phyloP scores from a whole-genome alignment of 495 filamentous ascomycete genomes.

The Penicillium alfredii region DNA sequence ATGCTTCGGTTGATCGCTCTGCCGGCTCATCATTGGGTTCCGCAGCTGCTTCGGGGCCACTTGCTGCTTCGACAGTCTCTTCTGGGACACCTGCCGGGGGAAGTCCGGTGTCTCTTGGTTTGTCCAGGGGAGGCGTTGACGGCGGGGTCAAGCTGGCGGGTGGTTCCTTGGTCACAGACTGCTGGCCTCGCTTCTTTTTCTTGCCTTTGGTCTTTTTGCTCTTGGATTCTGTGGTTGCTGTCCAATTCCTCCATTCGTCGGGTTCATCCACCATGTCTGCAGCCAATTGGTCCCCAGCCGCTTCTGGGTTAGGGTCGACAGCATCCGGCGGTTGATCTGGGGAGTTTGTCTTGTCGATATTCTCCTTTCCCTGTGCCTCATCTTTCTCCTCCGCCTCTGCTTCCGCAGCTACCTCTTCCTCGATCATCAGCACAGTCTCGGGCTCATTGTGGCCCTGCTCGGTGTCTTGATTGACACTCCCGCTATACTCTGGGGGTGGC shows the following conservation, averaged over 20 bases:
- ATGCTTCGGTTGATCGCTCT: neutral
- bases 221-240: too few species aligned
- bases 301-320: conserved; percentile 1
- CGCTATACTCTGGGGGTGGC: conserved; percentile 23
- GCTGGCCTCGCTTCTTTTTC: conserved; percentile 23
- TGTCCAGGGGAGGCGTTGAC: conserved; percentile 31
- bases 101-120: conserved; percentile 4
- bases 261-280: conserved; percentile 3
- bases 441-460: neutral
- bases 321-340: conserved; percentile 2
- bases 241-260: conserved; percentile 8
- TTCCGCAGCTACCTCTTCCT: conserved; percentile 4
- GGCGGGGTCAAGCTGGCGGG: conserved; percentile 34
- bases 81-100: conserved; percentile 8
- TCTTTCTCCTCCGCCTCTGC: conserved; percentile 1
- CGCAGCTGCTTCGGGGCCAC: conserved; percentile 2
- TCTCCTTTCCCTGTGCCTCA: neutral
- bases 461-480: conserved; percentile 1
- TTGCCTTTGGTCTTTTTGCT: conserved; percentile 5
- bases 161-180: conserved; percentile 22
- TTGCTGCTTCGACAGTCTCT: conserved; percentile 4
- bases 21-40: conserved; percentile 1
- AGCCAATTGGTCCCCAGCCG: conserved; percentile 1
- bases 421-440: conserved; percentile 1
- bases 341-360: neutral